A percentile compares a stretch with the other conserved stretches of the same genome.
These are phyloP conservation scores for Elongisporangium senticosum DNA, from an alignment of 352 stramenopile genomes.

Conservation along the genomic window DNA sequence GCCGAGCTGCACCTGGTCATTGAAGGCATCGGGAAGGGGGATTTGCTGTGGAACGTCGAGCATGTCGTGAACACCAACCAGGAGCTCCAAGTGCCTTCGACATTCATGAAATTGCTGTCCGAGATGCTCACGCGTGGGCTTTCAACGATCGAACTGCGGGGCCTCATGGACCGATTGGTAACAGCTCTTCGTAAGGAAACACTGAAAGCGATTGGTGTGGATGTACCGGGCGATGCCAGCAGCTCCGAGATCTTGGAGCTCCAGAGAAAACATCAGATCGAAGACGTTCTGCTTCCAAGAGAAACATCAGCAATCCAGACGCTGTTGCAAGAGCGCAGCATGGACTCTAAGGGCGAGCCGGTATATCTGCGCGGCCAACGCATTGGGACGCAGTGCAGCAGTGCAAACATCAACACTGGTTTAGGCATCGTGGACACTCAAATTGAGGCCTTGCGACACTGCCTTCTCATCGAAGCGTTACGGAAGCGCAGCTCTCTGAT, in stretches of 20 bases:
- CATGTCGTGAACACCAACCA: conserved; percentile 40
- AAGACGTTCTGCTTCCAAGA: conserved; percentile 25
- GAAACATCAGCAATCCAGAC: conserved; percentile 25
- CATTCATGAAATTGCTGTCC: conserved; percentile 20
- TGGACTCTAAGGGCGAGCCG: conserved; percentile 39
- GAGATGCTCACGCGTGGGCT: conserved; percentile 37
- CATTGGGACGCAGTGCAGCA: conserved; percentile 29
- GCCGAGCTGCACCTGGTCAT: conserved; percentile 39
- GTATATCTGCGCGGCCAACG: conserved; percentile 35
- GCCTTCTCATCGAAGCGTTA: conserved; percentile 40
- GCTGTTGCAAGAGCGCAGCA: conserved; percentile 21
- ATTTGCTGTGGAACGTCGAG: conserved; percentile 45
- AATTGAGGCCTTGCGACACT: conserved; percentile 38
- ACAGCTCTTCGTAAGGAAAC: conserved; percentile 41
- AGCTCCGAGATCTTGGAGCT: conserved; percentile 26
- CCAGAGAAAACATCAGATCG: conserved; percentile 38
- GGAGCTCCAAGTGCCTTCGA: conserved; percentile 28
- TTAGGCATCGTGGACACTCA: conserved; percentile 42
- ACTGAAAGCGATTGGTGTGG: conserved; percentile 18
- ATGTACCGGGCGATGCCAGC: conserved; percentile 31
- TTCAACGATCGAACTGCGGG: conserved; percentile 33
- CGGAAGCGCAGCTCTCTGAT: conserved; percentile 48
- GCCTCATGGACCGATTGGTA: conserved; percentile 28
- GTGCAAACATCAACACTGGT: conserved; percentile 16
- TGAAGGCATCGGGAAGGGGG: conserved; percentile 38